Base-by-base conservation (phyloP, 345 rosid species). In the Lagerstroemia speciosa region DNA sequence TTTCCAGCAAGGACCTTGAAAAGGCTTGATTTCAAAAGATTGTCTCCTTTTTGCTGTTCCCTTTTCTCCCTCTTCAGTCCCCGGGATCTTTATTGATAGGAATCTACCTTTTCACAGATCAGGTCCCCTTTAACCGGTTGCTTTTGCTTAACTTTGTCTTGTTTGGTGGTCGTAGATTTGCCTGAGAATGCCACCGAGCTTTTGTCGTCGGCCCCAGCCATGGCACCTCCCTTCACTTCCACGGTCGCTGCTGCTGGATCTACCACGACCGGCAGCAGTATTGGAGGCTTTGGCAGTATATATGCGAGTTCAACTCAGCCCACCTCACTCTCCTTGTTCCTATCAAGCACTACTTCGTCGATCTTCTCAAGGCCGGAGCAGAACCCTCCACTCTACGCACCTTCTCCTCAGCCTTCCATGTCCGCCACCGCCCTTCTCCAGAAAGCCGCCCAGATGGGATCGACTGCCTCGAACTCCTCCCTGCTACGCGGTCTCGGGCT, bases 341-440 rank as follows among this genome's bases (percentile, higher is more conserved):
- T 86, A 67, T 73, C 89, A 71, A 80, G 62, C 77, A 81, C 79
- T 55, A 75, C 76, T 58, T 69, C 89, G 20, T 77, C 88, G 43
- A 69, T 79, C 40, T 76, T 82, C 72, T n/a, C 73, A 12, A 76
- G 74, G 31, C 79, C 80, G 29, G 80, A 74, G 38, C 77, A 69
- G 58, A 55, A 32, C 46, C 69, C 20, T 53, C 74, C 22, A 71
- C 81, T 72, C 67, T 79, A 82, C 36, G 32, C 74, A 7, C 80
- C 76, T 2, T 64, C 87, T 5, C 74, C 75, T 14, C 89, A 75
- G 64, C 88, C 96, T 0, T 80, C 95, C 5, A 89, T 94, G 92
- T 91, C 99, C 1, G 99, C 99, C 20, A 94, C 99, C 0, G 99
- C 99, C 45, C 75, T 94, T 82, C 96, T 94, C 52, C 96, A 94